These are phyloP conservation scores for Microbotryomycetes sp. DNA, from an alignment of 1,284 basidiomycete species.

Conservation along the genomic window DNA sequence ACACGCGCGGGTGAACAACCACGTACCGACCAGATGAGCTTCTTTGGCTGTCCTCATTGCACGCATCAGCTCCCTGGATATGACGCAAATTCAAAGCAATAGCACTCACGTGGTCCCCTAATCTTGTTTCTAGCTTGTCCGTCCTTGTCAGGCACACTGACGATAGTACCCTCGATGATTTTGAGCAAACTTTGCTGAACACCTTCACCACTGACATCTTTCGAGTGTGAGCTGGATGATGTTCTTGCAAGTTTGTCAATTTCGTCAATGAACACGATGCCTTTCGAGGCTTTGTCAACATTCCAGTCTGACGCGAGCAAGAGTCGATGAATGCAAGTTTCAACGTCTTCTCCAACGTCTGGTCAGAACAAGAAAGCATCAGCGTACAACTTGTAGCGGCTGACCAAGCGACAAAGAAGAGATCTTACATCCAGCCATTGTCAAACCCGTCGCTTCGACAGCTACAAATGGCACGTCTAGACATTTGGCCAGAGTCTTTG, in stretches of 20 bases:
- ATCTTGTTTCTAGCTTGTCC: constrained; percentile 22
- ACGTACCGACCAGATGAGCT: constrained; percentile 1
- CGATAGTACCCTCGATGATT: constrained; percentile 83
- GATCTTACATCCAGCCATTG: constrained; percentile 47
- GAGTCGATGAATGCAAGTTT: constrained; percentile 75
- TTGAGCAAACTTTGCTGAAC: constrained; percentile 87
- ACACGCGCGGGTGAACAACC: not conserved
- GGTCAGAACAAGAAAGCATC: constrained; percentile 10
- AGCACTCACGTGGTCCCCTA: constrained; percentile 13
- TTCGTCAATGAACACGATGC: constrained; percentile 95
- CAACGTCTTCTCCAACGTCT: constrained; percentile 94
- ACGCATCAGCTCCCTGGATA: too few species aligned
- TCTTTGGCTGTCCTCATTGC: constrained; percentile 18
- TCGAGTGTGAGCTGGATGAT: constrained; percentile 56
- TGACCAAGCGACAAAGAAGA: too few species aligned
- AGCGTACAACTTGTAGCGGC: too few species aligned
- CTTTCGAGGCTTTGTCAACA: constrained; percentile 61
- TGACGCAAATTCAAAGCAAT: not conserved
- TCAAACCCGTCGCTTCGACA: constrained; percentile 47
- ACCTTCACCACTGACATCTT: constrained; percentile 92
- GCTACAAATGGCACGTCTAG: constrained; percentile 79
- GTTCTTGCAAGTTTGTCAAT: constrained; percentile 80
- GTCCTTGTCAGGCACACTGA: constrained; percentile 67
- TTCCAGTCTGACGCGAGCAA: constrained; percentile 82
- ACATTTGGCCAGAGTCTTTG: constrained; percentile 73